Conservation (phyloP, 495 filamentous ascomycete species). For the Aspergillus cavernicola region DNA sequence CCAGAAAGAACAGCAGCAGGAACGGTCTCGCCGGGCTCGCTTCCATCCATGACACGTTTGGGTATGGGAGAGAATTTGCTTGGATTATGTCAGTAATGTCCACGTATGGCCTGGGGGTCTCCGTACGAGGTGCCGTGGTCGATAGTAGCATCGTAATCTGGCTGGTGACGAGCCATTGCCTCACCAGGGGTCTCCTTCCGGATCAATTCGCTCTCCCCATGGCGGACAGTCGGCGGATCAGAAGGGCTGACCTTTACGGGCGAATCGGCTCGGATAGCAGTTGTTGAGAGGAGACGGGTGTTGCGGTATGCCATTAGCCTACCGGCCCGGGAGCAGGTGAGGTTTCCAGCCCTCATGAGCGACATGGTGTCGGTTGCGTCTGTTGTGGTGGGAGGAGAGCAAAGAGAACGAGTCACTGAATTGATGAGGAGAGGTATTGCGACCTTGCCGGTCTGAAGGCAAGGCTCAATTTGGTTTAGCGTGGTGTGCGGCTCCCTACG, state of each 20-base stretch:
- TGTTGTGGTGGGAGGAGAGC: slow-evolving; percentile 21
- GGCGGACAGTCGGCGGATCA: slow-evolving; percentile 37
- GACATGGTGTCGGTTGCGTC: slow-evolving; percentile 35
- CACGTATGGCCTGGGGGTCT: not conserved
- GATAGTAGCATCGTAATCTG: slow-evolving; percentile 71
- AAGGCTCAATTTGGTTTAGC: slow-evolving; percentile 42
- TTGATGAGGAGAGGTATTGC: slow-evolving; percentile 33
- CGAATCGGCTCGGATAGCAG: slow-evolving; percentile 18
- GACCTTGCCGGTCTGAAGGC: slow-evolving; percentile 33
- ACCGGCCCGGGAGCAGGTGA: slow-evolving; percentile 35
- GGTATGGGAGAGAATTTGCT: slow-evolving; percentile 89
- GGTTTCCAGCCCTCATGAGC: slow-evolving; percentile 40
- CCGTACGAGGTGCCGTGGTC: slow-evolving; percentile 81
- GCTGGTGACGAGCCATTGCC: slow-evolving; percentile 60
- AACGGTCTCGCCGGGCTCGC: slow-evolving; percentile 69
- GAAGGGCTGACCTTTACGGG: slow-evolving; percentile 39
- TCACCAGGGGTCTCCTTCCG: slow-evolving; percentile 49
- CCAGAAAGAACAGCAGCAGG: slow-evolving; percentile 86
- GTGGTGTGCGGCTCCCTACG: slow-evolving; percentile 27
- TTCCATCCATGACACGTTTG: slow-evolving; percentile 82
- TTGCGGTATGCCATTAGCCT: slow-evolving; percentile 32
- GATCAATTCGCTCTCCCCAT: slow-evolving; percentile 45
- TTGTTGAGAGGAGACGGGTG: slow-evolving; percentile 35
- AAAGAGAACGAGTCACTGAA: slow-evolving; percentile 16
- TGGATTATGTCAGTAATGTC: slow-evolving; percentile 22